Percentiles rank a stretch among this genome's conserved stretches.
These are phyloP conservation scores for Botrytis squamosa DNA, from an alignment of 2,329 filamentous ascomycete species.

Conservation along the genomic window DNA sequence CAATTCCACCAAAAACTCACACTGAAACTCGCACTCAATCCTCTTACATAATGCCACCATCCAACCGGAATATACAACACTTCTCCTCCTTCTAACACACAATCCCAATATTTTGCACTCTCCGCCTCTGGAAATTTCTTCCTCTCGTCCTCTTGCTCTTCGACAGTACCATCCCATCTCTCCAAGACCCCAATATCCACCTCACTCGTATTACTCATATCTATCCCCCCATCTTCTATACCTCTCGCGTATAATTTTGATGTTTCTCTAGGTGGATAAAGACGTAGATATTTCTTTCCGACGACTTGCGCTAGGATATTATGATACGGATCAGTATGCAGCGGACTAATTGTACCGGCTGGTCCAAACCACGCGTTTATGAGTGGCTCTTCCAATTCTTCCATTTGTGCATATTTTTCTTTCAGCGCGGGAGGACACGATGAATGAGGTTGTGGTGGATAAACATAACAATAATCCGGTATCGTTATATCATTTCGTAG, in stretches of 20 bases:
- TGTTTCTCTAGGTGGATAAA: constrained; percentile 71
- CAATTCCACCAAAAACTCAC: constrained; percentile 95
- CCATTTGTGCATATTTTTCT: constrained; percentile 41
- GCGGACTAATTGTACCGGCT: constrained; percentile 79
- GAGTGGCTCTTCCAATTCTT: constrained; percentile 57
- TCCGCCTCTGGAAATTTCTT: constrained; percentile 31
- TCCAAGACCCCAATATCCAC: constrained; percentile 74
- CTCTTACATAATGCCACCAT: constrained; percentile 97
- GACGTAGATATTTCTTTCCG: constrained; percentile 84
- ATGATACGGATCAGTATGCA: constrained; percentile 93
- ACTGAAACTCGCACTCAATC: constrained; percentile 82
- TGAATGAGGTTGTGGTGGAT: constrained; percentile 56
- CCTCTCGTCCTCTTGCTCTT: constrained; percentile 24
- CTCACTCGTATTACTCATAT: constrained; percentile 88
- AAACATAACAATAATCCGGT: constrained; percentile 81
- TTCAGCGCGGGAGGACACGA: constrained; percentile 45
- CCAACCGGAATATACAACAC: constrained; percentile 86
- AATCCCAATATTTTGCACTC: constrained; percentile 56
- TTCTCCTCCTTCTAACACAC: constrained; percentile 77
- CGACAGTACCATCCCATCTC: constrained; percentile 51
- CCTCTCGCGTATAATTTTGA: constrained; percentile 59
- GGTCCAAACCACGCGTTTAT: constrained; percentile 95
- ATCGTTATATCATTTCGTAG: constrained; percentile 73
- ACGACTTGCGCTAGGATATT: constrained; percentile 90
- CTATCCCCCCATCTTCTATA: constrained; percentile 64